Evolutionary conservation across 352 stramenopile genomes (phyloP), one percentile per base, ranked within the genome.

Genomic region (Globisporangium recalcitrans): DNA sequence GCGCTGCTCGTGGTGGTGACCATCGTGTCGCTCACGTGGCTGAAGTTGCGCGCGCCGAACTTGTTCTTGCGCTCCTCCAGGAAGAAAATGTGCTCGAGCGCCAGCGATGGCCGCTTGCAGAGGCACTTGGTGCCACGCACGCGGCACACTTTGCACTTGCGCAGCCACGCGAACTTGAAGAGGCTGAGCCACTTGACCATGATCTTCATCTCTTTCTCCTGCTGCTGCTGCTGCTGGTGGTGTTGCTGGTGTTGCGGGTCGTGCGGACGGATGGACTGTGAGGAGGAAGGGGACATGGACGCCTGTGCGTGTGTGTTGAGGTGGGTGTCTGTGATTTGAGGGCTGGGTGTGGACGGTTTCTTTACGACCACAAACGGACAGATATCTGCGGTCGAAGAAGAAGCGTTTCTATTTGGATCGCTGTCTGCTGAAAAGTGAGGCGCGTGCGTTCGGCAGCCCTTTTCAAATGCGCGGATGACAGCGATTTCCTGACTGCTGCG

Each of bases 51-150:
- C 36, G 69, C 78, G 66, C 80, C 77, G 40, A 75, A 82, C 68
- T 87, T 88, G 69, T 91, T 89, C 76, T 91, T 91, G 60, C 82
- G 78, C 66, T 88, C 82, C 63, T 91, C 82, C 32, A 89, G 75
- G 71, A 84, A 90, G 67, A 91, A 88, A 52, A 91, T 91, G 59
- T 89, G 82, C 60, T 91, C 80, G 19, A 91, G 74, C 64, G 74
- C 69, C n/a, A 88, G 75, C 49, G 78, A 88, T 55, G 80, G 78
- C n/a, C 78, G 80, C 21, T 71, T 75, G 60, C 82, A 91, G 22
- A 90, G 47, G 67, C 82, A 91, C 69, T 87, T 88, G 68, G 72
- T 70, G 60, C 74, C 76, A 63, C 82, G 82, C 51, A 78, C 71
- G 51, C 75, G 69, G 65, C 82, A 91, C 44, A 70, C 62, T 59